phyloP scores from a whole-genome alignment of 352 stramenopile genomes.

The Pythium plurisporium region DNA sequence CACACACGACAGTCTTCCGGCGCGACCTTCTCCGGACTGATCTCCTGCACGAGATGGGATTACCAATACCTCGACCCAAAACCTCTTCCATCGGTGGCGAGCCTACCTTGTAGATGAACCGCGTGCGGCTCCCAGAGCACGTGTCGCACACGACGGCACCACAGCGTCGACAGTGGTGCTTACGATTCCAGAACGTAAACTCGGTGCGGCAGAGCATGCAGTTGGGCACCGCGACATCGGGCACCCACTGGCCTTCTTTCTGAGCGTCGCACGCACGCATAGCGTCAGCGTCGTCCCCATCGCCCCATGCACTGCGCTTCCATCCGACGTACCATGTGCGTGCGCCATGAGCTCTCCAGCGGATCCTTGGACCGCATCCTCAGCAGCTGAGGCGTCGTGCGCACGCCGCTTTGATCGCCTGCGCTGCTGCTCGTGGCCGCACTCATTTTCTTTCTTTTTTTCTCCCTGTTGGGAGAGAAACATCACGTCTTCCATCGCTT shows the following conservation, averaged over 20 bases:
- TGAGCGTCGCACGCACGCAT: constrained; percentile 20
- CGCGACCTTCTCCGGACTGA: constrained; percentile 47
- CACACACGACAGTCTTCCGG: constrained; percentile 75
- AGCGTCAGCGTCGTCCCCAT: not conserved
- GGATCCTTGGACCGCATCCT: constrained; percentile 78
- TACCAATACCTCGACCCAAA: not conserved
- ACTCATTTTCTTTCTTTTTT: constrained; percentile 11
- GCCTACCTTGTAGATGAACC: constrained; percentile 81
- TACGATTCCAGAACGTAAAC: constrained; percentile 84
- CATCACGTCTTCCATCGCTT: not conserved
- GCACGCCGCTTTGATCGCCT: constrained; percentile 6
- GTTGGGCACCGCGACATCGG: constrained; percentile 64
- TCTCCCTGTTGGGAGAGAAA: not conserved
- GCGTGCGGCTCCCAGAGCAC: constrained; percentile 75
- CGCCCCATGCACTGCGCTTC: not conserved
- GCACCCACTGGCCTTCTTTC: constrained; percentile 82
- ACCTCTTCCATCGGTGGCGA: not conserved
- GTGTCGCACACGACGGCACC: constrained; percentile 74
- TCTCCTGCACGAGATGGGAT: constrained; percentile 35
- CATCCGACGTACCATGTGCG: constrained; percentile 71
- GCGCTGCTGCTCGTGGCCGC: not conserved
- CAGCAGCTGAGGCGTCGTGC: constrained; percentile 39
- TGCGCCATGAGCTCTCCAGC: constrained; percentile 82
- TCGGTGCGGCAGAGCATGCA: constrained; percentile 84
- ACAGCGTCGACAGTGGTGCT: constrained; percentile 87